Percentiles rank a stretch among this genome's conserved stretches.
Conservation (phyloP, 768 basidiomycete genomes). For the Leccinum longicurvipes region DNA sequence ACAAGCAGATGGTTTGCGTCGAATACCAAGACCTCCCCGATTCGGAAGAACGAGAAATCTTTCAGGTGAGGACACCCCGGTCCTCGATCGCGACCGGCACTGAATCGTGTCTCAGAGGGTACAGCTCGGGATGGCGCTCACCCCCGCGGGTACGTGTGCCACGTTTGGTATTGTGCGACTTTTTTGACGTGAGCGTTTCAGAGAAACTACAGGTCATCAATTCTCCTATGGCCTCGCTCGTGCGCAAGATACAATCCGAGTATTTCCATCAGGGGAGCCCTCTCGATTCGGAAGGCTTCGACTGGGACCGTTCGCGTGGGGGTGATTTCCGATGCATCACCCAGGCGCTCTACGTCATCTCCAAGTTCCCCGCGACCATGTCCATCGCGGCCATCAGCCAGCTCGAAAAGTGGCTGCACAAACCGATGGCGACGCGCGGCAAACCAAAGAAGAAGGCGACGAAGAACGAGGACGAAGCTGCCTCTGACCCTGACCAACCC, state of each 20-base stretch:
- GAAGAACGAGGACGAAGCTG: not conserved
- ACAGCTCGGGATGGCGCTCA: conserved; percentile 75
- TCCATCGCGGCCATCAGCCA: conserved; percentile 33
- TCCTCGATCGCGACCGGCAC: not conserved
- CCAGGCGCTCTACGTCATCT: conserved; percentile 50
- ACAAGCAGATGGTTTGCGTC: conserved; percentile 79
- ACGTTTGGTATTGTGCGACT: not conserved
- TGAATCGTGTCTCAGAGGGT: conserved; percentile 49
- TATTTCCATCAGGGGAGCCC: conserved; percentile 41
- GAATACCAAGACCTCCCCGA: conserved; percentile 65
- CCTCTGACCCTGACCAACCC: not conserved
- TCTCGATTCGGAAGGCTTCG: conserved; percentile 37
- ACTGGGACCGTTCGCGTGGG: conserved; percentile 52
- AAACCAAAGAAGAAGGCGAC: conserved; percentile 22
- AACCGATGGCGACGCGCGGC: conserved; percentile 11
- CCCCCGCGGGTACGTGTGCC: conserved; percentile 51
- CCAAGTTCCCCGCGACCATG: conserved; percentile 36
- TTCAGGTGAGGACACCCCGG: conserved; percentile 50
- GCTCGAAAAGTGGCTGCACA: conserved; percentile 51
- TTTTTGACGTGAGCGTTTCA: conserved; percentile 14
- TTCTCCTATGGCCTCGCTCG: conserved; percentile 53
- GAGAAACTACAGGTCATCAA: conserved; percentile 70
- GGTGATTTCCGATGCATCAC: conserved; percentile 58
- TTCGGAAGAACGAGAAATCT: conserved; percentile 61
- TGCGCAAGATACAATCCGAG: conserved; percentile 50